Conservation (phyloP, 1,284 basidiomycete species). For the Pyrrhoderma noxium region DNA sequence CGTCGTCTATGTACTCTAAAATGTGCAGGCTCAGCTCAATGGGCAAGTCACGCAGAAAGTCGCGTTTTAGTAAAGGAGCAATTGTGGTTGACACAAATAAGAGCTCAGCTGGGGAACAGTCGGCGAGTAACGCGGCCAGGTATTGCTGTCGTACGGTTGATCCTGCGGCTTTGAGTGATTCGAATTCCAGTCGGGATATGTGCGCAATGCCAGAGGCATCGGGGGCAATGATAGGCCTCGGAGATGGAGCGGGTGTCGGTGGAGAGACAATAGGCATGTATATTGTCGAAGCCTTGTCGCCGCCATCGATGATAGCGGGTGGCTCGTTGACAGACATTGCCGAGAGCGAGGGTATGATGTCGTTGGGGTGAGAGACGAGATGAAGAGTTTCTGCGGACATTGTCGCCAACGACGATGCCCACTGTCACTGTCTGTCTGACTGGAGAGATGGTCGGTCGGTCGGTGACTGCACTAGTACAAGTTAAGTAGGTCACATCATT, state of each 20-base stretch:
- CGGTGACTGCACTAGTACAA: no score
- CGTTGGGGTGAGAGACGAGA: neutral
- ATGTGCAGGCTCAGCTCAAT: slow-evolving; percentile 80
- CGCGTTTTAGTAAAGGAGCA: slow-evolving; percentile 76
- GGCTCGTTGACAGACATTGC: slow-evolving; percentile 4
- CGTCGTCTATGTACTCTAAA: slow-evolving; percentile 78
- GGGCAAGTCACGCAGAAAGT: slow-evolving; percentile 81
- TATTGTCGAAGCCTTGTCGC: slow-evolving; percentile 27
- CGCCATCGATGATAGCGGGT: neutral
- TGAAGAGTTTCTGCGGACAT: neutral
- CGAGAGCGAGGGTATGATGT: neutral
- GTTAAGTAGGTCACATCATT: neutral
- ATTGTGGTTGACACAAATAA: slow-evolving; percentile 72
- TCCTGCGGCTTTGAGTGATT: slow-evolving; percentile 29
- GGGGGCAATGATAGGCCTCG: slow-evolving; percentile 30
- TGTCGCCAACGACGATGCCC: neutral
- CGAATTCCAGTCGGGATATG: slow-evolving; percentile 31
- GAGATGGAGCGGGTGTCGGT: slow-evolving; percentile 65
- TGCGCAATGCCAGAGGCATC: slow-evolving; percentile 25
- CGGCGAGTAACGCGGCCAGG: slow-evolving; percentile 54
- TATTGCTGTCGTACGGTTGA: slow-evolving; percentile 48
- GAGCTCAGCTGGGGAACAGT: slow-evolving; percentile 71
- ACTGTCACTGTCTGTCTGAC: no score
- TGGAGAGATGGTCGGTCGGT: no score
- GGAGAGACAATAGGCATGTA: slow-evolving; percentile 57